A percentile compares a stretch with the other conserved stretches of the same genome.
These are phyloP conservation scores for Solanum pinnatisectum DNA, from an alignment of 257 asterid genomes.

Conservation along the genomic window DNA sequence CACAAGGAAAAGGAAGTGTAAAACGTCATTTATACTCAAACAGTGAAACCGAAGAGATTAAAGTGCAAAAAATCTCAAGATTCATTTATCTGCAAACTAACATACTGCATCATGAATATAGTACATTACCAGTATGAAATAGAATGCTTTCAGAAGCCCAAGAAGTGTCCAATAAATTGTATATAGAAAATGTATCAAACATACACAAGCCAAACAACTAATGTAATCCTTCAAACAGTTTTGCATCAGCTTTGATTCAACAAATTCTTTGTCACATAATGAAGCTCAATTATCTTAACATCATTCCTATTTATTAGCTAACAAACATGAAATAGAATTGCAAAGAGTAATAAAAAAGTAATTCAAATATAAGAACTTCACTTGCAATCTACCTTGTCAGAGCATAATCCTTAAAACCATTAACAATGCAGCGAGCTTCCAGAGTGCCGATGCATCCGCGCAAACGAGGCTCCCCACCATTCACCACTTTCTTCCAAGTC, in stretches of 20 bases:
- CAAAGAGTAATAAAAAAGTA: not conserved
- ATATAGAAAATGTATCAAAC: not conserved
- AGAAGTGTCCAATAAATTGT: not conserved
- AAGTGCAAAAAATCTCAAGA: not conserved
- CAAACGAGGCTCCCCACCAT: conserved; percentile 89
- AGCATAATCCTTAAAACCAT: conserved; percentile 90
- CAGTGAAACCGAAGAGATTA: not conserved
- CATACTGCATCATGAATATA: not conserved
- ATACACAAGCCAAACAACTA: not conserved
- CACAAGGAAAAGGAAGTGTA: not conserved
- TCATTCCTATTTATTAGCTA: not conserved
- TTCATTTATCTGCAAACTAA: not conserved
- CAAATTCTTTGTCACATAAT: not conserved
- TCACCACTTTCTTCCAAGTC: conserved; percentile 86
- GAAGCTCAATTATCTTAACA: not conserved
- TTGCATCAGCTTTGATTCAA: not conserved
- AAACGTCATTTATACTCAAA: not conserved
- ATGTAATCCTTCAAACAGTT: not conserved
- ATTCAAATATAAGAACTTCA: not conserved
- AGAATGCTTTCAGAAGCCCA: not conserved
- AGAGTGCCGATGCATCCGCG: conserved; percentile 99
- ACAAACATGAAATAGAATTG: not conserved
- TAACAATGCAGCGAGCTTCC: conserved; percentile 68
- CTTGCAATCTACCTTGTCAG: conserved; percentile 55
- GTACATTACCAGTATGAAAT: not conserved